phyloP scores from a whole-genome alignment of 371 early-diverging fungal species.

The Syncephalastrum racemosum region DNA sequence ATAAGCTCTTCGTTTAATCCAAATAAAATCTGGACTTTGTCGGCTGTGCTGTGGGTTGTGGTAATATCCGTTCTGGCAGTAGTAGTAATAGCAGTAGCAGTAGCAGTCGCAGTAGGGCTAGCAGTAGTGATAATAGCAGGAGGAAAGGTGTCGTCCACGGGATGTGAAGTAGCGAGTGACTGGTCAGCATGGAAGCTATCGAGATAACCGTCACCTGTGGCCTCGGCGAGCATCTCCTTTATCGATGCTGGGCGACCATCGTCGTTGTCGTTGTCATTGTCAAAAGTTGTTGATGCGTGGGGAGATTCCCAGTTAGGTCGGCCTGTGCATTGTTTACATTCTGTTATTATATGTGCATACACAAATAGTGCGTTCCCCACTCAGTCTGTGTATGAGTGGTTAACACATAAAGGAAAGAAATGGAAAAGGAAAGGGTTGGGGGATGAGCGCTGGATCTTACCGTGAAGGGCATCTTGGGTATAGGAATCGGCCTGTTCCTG shows the following conservation, averaged over 20 bases:
- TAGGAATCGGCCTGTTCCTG: constrained; percentile 9
- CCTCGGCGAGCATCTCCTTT: constrained; percentile 39
- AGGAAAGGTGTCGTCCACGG: constrained; percentile 1
- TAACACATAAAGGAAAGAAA: background rate
- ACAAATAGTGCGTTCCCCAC: constrained; percentile 1
- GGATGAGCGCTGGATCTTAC: constrained; percentile 7
- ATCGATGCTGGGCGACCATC: constrained; percentile 23
- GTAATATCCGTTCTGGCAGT: constrained; percentile 2
- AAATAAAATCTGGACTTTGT: constrained; percentile 63
- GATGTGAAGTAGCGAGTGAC: background rate
- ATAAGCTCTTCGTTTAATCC: constrained; percentile 55
- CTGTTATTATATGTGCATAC: background rate
- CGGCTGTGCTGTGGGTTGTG: constrained; percentile 43
- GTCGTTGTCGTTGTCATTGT: constrained; percentile 1
- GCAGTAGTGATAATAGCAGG: too few relatives aligned
- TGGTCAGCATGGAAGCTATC: too few relatives aligned
- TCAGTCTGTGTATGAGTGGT: background rate
- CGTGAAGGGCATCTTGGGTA: too few relatives aligned
- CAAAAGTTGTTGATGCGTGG: background rate
- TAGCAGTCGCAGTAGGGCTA: too few relatives aligned
- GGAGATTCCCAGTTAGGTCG: background rate
- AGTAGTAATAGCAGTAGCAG: too few relatives aligned
- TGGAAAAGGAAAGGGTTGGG: background rate
- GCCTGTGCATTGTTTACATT: constrained; percentile 1
- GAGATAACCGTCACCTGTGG: constrained; percentile 22